Percentiles rank a stretch among this genome's conserved stretches.
These are phyloP conservation scores for Leucocoprinus birnbaumii DNA, from an alignment of 768 basidiomycete species.

Conservation along the genomic window DNA sequence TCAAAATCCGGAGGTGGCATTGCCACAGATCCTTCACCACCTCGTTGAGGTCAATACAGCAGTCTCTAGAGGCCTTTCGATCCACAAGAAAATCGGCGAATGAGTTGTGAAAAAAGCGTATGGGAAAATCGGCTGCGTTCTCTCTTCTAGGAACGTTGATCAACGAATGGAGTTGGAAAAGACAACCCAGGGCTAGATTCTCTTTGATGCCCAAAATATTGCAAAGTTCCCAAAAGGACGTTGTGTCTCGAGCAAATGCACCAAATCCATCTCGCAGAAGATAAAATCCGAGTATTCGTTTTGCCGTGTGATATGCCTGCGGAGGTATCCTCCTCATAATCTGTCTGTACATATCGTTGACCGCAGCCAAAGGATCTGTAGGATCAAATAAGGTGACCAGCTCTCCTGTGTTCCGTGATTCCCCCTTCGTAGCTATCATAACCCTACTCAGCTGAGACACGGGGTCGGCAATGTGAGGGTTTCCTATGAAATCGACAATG, in stretches of 20 bases:
- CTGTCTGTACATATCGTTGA: no score
- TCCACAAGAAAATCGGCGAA: neutral
- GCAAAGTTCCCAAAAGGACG: no score
- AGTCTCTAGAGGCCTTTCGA: neutral
- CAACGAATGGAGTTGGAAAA: neutral
- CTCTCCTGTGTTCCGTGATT: neutral
- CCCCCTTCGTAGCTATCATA: neutral
- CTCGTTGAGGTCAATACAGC: neutral
- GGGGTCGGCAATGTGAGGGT: neutral
- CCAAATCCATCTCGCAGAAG: no score
- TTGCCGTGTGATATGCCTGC: no score
- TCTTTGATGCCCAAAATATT: neutral
- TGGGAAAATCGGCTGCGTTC: neutral
- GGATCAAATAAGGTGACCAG: no score
- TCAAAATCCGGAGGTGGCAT: neutral
- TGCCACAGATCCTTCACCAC: neutral
- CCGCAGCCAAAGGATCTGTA: no score
- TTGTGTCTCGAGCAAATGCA: no score
- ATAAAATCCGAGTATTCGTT: no score
- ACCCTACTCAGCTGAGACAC: neutral
- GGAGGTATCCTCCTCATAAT: no score
- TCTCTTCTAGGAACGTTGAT: neutral
- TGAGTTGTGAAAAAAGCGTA: no score
- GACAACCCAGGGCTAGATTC: neutral
- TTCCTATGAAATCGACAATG: neutral